These are phyloP conservation scores for Acer saccharum DNA, from an alignment of 345 rosid genomes.

Conservation along the genomic window DNA sequence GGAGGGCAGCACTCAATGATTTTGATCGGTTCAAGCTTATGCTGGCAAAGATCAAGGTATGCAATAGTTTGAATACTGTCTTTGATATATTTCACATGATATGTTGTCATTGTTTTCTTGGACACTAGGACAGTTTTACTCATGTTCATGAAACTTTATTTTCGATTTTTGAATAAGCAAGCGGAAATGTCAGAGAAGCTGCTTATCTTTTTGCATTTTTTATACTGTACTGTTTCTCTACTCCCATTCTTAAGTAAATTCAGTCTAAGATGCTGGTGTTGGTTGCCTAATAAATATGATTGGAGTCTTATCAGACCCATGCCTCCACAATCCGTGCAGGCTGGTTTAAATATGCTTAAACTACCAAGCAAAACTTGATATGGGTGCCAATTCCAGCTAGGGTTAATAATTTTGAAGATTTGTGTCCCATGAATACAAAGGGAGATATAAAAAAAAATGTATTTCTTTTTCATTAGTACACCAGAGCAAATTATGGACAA, in stretches of 20 bases:
- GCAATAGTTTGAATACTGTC: not conserved
- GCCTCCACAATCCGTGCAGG: not conserved
- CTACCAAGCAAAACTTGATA: not conserved
- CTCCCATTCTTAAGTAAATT: not conserved
- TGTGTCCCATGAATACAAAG: not conserved
- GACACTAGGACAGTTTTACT: too few species aligned
- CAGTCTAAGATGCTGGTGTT: not conserved
- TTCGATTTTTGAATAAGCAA: not conserved
- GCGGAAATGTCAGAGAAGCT: not conserved
- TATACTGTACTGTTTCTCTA: not conserved
- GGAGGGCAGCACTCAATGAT: conserved; percentile 72
- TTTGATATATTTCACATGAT: not conserved
- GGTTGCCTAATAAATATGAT: not conserved
- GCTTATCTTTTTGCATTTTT: not conserved
- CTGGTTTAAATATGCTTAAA: not conserved
- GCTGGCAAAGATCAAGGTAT: conserved; percentile 81
- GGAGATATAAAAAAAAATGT: not conserved
- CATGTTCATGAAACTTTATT: not conserved
- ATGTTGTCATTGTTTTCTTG: not conserved
- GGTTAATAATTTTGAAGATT: not conserved
- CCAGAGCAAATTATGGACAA: not conserved
- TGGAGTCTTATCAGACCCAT: not conserved
- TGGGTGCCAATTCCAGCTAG: not conserved
- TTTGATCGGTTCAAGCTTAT: conserved; percentile 84
- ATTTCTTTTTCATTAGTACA: not conserved